A percentile compares a stretch with the other conserved stretches of the same genome.
These are phyloP conservation scores for Apophysomyces sp. DNA, from an alignment of 371 early-diverging fungal genomes.

Conservation along the genomic window DNA sequence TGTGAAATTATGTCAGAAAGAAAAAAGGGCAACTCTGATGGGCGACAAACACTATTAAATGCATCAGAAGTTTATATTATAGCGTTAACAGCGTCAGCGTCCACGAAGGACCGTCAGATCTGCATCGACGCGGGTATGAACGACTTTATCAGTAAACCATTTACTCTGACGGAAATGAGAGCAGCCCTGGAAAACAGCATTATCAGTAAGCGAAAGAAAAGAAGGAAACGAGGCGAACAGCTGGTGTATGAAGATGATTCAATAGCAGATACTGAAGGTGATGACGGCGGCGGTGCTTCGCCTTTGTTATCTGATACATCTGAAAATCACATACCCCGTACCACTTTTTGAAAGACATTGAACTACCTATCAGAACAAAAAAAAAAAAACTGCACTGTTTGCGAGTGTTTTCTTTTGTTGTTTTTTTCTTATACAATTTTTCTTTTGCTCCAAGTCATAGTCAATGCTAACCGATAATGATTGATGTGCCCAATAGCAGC, in stretches of 20 bases:
- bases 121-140: slow-evolving; percentile 66
- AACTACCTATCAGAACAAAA: too few relatives aligned
- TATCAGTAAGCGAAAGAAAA: slow-evolving; percentile 23
- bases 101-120: slow-evolving; percentile 55
- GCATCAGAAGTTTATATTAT: slow-evolving; percentile 53
- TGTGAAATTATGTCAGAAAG: slow-evolving; percentile 39
- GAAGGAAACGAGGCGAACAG: slow-evolving; percentile 13
- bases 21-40: slow-evolving; percentile 2
- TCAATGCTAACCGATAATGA: too few relatives aligned
- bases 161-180: slow-evolving; percentile 56
- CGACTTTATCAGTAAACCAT: slow-evolving; percentile 62
- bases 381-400: too few relatives aligned
- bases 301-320: neutral
- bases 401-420: too few relatives aligned
- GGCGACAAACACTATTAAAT: slow-evolving; percentile 22
- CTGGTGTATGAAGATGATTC: slow-evolving; percentile 1
- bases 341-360: too few relatives aligned
- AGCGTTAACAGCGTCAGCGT: slow-evolving; percentile 61
- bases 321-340: neutral
- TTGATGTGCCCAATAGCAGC: too few relatives aligned
- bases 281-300: neutral
- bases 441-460: too few relatives aligned
- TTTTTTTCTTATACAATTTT: too few relatives aligned
- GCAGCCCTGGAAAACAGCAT: slow-evolving; percentile 31
- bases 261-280: slow-evolving; percentile 5